Conservation (phyloP, 2,329 filamentous ascomycete genomes). For the Ophiosphaerella narmari region DNA sequence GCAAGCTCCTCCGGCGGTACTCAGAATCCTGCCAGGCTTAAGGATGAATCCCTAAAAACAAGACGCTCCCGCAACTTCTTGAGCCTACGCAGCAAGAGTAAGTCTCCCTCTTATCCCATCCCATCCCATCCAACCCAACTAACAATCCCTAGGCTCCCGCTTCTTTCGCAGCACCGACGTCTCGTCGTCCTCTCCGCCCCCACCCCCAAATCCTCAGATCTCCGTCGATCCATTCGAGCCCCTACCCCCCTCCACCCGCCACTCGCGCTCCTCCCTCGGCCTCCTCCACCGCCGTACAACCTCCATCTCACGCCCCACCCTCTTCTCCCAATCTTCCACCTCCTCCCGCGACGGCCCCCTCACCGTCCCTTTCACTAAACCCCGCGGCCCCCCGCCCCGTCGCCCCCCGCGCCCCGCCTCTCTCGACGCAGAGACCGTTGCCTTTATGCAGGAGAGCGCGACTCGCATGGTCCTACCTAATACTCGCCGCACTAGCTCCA, state of each 20-base stretch:
- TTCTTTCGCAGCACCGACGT: conserved; percentile 15
- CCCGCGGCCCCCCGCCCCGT: conserved; percentile 9
- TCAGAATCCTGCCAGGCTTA: not conserved
- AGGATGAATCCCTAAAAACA: conserved; percentile 2
- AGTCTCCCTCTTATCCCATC: not conserved
- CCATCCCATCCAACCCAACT: not conserved
- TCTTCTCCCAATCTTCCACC: conserved; percentile 6
- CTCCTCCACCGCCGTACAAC: not conserved
- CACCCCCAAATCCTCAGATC: conserved; percentile 20
- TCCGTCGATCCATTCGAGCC: conserved; percentile 6
- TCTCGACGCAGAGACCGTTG: conserved; percentile 18
- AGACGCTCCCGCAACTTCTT: conserved; percentile 18
- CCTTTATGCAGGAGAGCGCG: conserved; percentile 17
- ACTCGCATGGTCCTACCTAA: conserved; percentile 17
- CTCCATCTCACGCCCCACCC: conserved; percentile 21
- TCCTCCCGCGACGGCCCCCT: not conserved
- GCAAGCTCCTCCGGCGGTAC: not conserved
- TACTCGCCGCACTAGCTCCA: conserved; percentile 10
- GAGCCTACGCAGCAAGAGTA: conserved; percentile 19
- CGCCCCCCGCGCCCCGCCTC: conserved; percentile 22
- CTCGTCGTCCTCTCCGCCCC: conserved; percentile 9
- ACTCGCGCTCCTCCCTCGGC: conserved; percentile 5
- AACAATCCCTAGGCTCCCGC: conserved; percentile 13
- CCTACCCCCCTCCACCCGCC: conserved; percentile 3
- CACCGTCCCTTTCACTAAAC: conserved; percentile 18